These are phyloP conservation scores for Myxozyma lipomycoides DNA, from an alignment of 805 yeast species.

Conservation along the genomic window DNA sequence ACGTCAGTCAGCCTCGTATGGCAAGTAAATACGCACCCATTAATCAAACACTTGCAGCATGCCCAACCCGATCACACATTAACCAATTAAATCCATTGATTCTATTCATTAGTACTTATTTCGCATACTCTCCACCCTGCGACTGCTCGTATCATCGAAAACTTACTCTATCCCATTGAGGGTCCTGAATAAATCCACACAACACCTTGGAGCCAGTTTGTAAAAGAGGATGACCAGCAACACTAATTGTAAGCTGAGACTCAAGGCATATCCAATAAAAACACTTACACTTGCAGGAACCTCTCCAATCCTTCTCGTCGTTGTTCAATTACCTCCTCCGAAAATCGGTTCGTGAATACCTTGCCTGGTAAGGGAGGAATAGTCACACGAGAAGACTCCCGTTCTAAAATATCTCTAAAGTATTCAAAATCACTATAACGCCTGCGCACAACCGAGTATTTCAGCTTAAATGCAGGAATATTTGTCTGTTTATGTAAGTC, in stretches of 20 bases:
- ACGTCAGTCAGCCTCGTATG: too few relatives aligned
- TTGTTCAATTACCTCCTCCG: constrained; percentile 76
- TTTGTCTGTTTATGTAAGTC: constrained; percentile 50
- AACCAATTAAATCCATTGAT: neutral
- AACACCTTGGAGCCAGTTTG: constrained; percentile 81
- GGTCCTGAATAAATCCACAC: constrained; percentile 83
- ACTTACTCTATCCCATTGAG: constrained; percentile 58
- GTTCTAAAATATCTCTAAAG: constrained; percentile 67
- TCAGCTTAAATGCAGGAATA: constrained; percentile 75
- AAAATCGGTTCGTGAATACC: constrained; percentile 68
- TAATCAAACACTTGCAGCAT: too few relatives aligned
- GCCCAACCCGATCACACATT: too few relatives aligned
- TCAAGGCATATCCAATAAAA: neutral
- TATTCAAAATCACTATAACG: constrained; percentile 86
- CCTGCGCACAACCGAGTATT: constrained; percentile 67
- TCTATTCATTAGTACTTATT: too few relatives aligned
- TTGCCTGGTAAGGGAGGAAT: constrained; percentile 93
- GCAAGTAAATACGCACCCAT: too few relatives aligned
- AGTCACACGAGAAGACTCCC: constrained; percentile 72
- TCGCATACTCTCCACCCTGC: too few relatives aligned
- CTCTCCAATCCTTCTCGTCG: constrained; percentile 79
- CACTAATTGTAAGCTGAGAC: constrained; percentile 38
- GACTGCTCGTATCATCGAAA: too few relatives aligned
- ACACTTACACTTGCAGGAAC: constrained; percentile 51
- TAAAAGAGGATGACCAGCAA: constrained; percentile 88